Conservation (phyloP, 2,329 filamentous ascomycete species). For the Epichloe hybrida region DNA sequence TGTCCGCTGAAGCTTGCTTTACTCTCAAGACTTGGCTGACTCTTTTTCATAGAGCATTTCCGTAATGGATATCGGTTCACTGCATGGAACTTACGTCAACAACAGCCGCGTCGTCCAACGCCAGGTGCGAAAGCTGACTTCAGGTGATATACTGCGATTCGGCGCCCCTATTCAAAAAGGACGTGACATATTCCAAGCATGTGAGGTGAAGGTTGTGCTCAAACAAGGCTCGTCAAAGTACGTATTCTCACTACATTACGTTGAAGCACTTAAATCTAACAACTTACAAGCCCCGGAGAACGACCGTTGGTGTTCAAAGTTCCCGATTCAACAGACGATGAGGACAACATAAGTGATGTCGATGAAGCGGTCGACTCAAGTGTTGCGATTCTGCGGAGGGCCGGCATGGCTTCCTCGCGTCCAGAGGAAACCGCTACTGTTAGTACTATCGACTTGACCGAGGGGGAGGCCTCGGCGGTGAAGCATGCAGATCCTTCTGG, state of each 20-base stretch:
- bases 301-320: slow-evolving; percentile 24
- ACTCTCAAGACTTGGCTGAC: slow-evolving; percentile 9
- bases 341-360: slow-evolving; percentile 16
- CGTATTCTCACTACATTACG: not conserved
- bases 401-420: slow-evolving; percentile 12
- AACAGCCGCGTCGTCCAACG: slow-evolving; percentile 11
- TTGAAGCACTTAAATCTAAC: not conserved
- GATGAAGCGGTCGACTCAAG: slow-evolving; percentile 14
- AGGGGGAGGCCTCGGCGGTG: slow-evolving; percentile 1
- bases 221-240: slow-evolving; percentile 16
- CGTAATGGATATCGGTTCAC: slow-evolving; percentile 33
- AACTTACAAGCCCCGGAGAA: slow-evolving; percentile 11
- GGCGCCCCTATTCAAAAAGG: slow-evolving; percentile 23
- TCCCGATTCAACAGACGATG: slow-evolving; percentile 27
- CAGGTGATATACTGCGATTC: slow-evolving; percentile 22
- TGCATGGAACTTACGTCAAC: slow-evolving; percentile 40
- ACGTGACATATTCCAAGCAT: slow-evolving; percentile 23
- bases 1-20: not conserved
- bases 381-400: slow-evolving; percentile 13
- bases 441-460: slow-evolving; percentile 11
- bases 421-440: slow-evolving; percentile 9
- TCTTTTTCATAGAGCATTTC: slow-evolving; percentile 24
- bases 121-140: slow-evolving; percentile 8
- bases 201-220: slow-evolving; percentile 21
- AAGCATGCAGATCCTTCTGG: not conserved